Evolutionary conservation across 768 basidiomycete genomes (phyloP), one percentile per base, ranked within the genome.

Genomic region (Serendipita sp.): DNA sequence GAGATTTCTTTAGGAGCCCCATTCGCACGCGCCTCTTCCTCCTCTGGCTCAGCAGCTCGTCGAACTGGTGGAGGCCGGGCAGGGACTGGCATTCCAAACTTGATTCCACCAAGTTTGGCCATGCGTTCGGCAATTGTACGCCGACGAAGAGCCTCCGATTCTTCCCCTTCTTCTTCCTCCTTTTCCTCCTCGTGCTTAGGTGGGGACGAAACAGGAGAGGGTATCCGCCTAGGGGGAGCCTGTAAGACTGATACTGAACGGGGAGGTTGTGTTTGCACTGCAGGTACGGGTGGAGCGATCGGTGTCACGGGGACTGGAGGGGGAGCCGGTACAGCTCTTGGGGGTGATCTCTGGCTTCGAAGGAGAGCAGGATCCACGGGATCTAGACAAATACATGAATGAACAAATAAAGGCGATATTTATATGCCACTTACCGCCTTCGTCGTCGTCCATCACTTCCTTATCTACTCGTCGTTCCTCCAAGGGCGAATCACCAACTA

Each of bases 81-180:
- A 16, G 78, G 76, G 8, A 69, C 66, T 3, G 71, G 70, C 48
- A 80, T 83, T 0, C 90, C 90, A 67, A 93, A 87, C 66, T 81
- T 82, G 70, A 95, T 85, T 2, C 88, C 90, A 15, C 93, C 91
- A 0, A 96, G 77, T 69, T 84, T 90, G 0, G 92, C 92, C 92
- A 96, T 94, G n/a, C 93, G 81, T 65, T 95, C 91, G 0, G 92
- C 91, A 43, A 96, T 88, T 1, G 87, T 87, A 34, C 78, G 79
- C 27, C 84, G 80, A 55, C 85, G 78, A 1, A 73, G 67, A 10
- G 72, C 70, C 23, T 77, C 78, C 6, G 72, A 74, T 27, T 81
- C 79, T 64, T 81, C 81, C 0, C 75, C 75, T 62, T 80, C 78
- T 65, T 77, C 77, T 34, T 72, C 70, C 40, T 40, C 8, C 10